A percentile compares a stretch with the other conserved stretches of the same genome.
Conservation (phyloP, 2,329 filamentous ascomycete genomes). For the Alternaria sp. region DNA sequence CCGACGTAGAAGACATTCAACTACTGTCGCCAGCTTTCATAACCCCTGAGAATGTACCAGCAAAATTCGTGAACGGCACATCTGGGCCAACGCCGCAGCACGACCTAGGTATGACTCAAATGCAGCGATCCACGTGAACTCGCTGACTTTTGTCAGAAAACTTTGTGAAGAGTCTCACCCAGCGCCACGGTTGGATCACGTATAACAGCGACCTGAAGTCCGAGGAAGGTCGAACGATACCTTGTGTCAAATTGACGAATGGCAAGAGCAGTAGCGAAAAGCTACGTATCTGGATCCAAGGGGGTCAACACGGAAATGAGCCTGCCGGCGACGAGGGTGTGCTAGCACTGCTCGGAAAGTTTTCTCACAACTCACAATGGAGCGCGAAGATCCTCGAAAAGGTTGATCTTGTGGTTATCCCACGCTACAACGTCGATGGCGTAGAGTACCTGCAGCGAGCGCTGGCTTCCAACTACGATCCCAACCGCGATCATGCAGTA, state of each 20-base stretch:
- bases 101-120: background rate
- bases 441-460: conserved; percentile 36
- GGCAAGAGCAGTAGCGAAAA: conserved; percentile 22
- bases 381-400: conserved; percentile 32
- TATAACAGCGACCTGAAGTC: background rate
- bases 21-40: background rate
- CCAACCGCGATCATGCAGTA: conserved; percentile 43
- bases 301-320: conserved; percentile 43
- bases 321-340: conserved; percentile 43
- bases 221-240: background rate
- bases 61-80: background rate
- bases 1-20: background rate
- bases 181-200: background rate
- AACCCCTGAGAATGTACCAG: background rate
- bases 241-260: background rate
- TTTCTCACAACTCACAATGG: conserved; percentile 38
- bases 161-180: background rate
- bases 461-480: conserved; percentile 35
- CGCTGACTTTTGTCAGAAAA: background rate
- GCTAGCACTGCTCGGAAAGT: conserved; percentile 40
- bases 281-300: conserved; percentile 42
- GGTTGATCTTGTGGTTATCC: conserved; percentile 36
- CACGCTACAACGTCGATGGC: conserved; percentile 44
- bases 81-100: background rate
- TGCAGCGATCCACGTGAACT: accelerated